Base-by-base conservation (phyloP, 2,329 filamentous ascomycete genomes). In the Apiospora aurea region DNA sequence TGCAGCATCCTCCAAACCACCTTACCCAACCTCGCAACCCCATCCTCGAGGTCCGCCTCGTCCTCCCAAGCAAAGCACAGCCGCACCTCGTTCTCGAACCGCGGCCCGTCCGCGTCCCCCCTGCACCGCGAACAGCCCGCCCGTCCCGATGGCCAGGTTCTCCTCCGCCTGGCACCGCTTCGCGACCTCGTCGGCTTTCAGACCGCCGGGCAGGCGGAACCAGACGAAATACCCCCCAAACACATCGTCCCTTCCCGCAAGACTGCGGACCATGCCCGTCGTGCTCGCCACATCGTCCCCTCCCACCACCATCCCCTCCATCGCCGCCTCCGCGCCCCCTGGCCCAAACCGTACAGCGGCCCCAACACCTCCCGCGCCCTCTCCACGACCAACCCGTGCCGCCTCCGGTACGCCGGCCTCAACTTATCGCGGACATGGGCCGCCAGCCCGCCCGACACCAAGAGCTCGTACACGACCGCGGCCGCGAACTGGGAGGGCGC, bases 161-260 rank as follows among this genome's bases (percentile, higher is more conserved):
- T 93, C 91, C 71, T 92, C 88, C 29, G 85, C 82, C 77, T 87
- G 83, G 21, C 91, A 91, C 51, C 85, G 84, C 75, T 86, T 82
- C 8, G 89, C 88, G 44, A 94, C 83, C 10, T 87, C 85, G 44
- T 82, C 82, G 47, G 87, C 90, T 44, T 94, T 83, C 10, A 87
- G 85, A 43, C 82, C 82, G 43, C 87, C 89, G 70, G 92, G 82
- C 2, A 84, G 64, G 1, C 85, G 86, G 38, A 97, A 81, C 94
- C 94, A 97, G 67, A 97, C 84, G 80, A 97, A 97, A 80, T 96
- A 97, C 0, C 95, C 95, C 0, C 95, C 95, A 43, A 91, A 92
- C 3, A 91, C 80, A 4, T 83, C 79, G 46, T 41, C 34, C 29
- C 47, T 29, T 29, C 34, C 51, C 49, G 85, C 72, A 43, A 71